Conservation (phyloP, 1,284 basidiomycete genomes). For the Rhodotorula sp. region DNA sequence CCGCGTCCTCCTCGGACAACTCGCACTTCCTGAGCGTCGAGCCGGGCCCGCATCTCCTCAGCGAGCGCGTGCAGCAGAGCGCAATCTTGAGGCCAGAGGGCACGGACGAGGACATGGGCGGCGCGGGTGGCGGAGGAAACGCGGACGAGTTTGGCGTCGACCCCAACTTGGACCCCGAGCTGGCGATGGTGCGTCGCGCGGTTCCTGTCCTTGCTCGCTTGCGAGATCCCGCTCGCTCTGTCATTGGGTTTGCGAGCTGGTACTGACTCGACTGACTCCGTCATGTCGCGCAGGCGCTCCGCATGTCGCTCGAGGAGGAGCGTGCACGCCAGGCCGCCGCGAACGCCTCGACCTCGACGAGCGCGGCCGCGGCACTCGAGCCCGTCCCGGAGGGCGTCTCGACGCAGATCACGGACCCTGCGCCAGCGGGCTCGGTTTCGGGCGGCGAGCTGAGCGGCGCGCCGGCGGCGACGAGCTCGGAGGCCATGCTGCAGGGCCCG, state of each 20-base stretch:
- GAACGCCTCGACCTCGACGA: conserved; percentile 47
- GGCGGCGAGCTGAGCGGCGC: conserved; percentile 47
- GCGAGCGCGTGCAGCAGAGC: conserved; percentile 19
- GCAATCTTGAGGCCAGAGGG: conserved; percentile 61
- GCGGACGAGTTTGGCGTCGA: conserved; percentile 86
- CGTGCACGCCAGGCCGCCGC: conserved; percentile 79
- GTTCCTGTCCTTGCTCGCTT: not conserved
- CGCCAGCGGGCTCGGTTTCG: conserved; percentile 41
- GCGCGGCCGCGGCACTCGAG: conserved; percentile 51
- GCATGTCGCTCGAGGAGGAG: conserved; percentile 97
- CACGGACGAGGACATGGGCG: conserved; percentile 52
- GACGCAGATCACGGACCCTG: conserved; percentile 39
- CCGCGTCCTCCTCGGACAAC: conserved; percentile 74
- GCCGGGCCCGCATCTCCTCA: conserved; percentile 64
- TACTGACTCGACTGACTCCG: no score
- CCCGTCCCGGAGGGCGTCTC: conserved; percentile 33
- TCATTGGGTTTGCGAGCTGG: no score
- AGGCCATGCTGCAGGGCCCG: conserved; percentile 30
- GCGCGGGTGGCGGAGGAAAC: conserved; percentile 46
- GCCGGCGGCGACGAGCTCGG: conserved; percentile 1
- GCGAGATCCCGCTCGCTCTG: no score
- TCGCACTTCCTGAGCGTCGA: conserved; percentile 78
- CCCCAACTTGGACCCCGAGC: conserved; percentile 90
- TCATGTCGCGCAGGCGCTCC: conserved; percentile 69
- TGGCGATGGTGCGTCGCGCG: conserved; percentile 76